Conservation (phyloP, 2,329 filamentous ascomycete species). For the Aplosporella prunicola region DNA sequence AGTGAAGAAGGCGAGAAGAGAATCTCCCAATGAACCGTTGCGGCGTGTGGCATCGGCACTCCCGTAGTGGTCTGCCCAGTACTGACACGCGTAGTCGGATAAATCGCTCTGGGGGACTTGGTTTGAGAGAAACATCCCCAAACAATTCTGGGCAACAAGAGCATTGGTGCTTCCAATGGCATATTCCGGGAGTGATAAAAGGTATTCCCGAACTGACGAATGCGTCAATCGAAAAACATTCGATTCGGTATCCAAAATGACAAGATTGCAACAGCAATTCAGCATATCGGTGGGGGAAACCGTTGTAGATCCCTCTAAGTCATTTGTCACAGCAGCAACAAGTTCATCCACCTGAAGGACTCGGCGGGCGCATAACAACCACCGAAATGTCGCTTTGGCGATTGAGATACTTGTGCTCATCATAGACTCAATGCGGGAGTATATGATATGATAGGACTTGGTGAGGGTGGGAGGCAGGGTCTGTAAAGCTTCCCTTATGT, state of each 20-base stretch:
- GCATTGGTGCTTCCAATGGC: neutral
- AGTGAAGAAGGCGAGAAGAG: neutral
- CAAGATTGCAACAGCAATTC: neutral
- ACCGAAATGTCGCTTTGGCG: neutral
- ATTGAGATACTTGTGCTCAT: neutral
- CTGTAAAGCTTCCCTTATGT: neutral
- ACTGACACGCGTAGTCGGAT: neutral
- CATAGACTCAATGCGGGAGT: neutral
- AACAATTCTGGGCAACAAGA: neutral
- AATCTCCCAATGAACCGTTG: neutral
- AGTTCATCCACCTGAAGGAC: neutral
- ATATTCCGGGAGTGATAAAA: neutral
- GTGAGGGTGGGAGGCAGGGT: neutral
- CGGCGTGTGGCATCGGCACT: neutral
- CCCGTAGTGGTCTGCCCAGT: neutral
- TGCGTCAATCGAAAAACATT: neutral
- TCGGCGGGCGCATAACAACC: neutral
- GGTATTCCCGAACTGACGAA: neutral
- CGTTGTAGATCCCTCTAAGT: neutral
- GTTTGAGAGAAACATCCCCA: neutral
- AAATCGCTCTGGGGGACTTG: neutral
- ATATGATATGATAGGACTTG: neutral
- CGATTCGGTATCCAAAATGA: neutral
- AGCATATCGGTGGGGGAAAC: neutral
- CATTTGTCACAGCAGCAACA: neutral